A percentile compares a stretch with the other conserved stretches of the same genome.
Evolutionary conservation across 441 rosid species (phyloP).

Genomic region (Erodium moschatum): DNA sequence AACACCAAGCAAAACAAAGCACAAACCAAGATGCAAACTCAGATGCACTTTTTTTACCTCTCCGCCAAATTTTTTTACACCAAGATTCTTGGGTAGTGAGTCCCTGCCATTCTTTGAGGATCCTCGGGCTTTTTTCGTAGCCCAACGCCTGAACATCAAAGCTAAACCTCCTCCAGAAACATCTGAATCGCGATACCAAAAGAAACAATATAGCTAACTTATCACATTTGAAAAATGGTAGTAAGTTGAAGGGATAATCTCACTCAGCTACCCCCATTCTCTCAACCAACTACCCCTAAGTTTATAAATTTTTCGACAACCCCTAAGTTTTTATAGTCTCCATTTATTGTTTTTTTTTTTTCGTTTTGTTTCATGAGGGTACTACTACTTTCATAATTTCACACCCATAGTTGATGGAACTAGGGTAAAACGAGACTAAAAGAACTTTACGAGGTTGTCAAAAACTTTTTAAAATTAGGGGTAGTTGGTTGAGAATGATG

Average conservation of each 20-base stretch:
- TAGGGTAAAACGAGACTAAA: too few species aligned
- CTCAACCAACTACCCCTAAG: too few species aligned
- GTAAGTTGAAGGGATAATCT: not conserved
- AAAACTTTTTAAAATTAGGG: too few species aligned
- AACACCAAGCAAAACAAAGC: not conserved
- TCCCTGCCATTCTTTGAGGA: slow-evolving; percentile 89
- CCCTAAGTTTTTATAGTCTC: too few species aligned
- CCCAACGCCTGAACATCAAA: slow-evolving; percentile 70
- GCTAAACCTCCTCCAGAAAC: slow-evolving; percentile 51
- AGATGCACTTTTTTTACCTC: slow-evolving; percentile 38
- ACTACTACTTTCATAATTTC: too few species aligned
- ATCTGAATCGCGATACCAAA: slow-evolving; percentile 27
- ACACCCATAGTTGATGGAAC: too few species aligned
- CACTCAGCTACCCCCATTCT: too few species aligned
- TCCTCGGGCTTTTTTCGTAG: slow-evolving; percentile 71
- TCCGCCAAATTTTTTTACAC: slow-evolving; percentile 82
- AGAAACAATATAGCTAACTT: not conserved
- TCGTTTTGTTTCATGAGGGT: too few species aligned
- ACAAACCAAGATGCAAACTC: not conserved
- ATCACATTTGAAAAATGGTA: not conserved
- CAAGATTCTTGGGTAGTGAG: slow-evolving; percentile 79
- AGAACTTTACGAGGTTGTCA: too few species aligned
- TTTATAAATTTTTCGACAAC: too few species aligned
- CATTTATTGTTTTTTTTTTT: too few species aligned
- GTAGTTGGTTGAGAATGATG: too few species aligned